phyloP scores from a whole-genome alignment of 2,329 filamentous ascomycete genomes.

The Paecilomyces formosus region DNA sequence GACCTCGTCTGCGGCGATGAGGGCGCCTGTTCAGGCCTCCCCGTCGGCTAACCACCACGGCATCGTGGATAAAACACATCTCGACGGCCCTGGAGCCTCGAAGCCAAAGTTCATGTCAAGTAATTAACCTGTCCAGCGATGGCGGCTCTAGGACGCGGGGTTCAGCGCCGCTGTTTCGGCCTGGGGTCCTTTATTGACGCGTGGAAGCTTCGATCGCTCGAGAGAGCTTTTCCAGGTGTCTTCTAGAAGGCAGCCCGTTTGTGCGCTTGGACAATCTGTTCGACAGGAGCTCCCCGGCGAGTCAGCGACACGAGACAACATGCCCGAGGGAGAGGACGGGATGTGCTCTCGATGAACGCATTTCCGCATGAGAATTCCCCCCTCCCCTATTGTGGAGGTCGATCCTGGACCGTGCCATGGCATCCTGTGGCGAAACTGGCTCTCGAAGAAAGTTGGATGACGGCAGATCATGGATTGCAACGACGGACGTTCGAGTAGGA shows the following conservation, averaged over 20 bases:
- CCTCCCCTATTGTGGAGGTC: not conserved
- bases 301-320: not conserved
- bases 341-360: not conserved
- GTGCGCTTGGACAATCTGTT: not conserved
- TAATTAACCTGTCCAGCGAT: not conserved
- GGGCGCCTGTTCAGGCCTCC: not conserved
- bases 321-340: not conserved
- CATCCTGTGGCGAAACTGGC: not conserved
- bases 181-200: conserved; percentile 6
- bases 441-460: not conserved
- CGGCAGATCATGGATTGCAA: not conserved
- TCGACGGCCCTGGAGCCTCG: not conserved
- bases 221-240: conserved; percentile 21
- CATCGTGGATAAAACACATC: not conserved
- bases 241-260: conserved; percentile 24
- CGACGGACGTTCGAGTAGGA: not conserved
- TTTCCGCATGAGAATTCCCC: not conserved
- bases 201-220: conserved; percentile 17
- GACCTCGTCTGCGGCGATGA: too few species aligned
- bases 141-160: conserved; percentile 1
- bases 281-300: not conserved
- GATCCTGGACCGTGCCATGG: not conserved
- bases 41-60: not conserved
- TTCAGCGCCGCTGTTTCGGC: not conserved
- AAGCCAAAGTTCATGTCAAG: not conserved